Percentiles rank a stretch among this genome's conserved stretches.
Evolutionary conservation across 2,329 filamentous ascomycete species (phyloP).

Genomic region (Monilinia fructigena): DNA sequence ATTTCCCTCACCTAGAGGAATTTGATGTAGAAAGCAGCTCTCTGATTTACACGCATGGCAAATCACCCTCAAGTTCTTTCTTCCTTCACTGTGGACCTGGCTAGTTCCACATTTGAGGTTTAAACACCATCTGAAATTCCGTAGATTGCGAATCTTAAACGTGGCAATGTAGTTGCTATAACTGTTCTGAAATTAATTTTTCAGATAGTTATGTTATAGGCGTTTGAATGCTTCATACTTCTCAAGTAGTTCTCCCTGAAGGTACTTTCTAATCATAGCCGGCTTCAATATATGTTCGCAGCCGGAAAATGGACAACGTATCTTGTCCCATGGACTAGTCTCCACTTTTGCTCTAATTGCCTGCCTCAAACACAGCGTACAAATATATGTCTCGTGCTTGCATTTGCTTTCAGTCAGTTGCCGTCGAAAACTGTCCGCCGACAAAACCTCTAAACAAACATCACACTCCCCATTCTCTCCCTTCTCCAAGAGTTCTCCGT

Average conservation of each 20-base stretch:
- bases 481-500: background rate
- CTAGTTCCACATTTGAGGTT: background rate
- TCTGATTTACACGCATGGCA: background rate
- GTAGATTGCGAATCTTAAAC: background rate
- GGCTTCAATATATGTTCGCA: background rate
- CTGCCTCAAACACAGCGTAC: background rate
- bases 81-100: background rate
- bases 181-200: background rate
- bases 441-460: background rate
- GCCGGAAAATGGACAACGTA: slow-evolving; percentile 3
- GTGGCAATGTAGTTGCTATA: slow-evolving; percentile 4
- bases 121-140: slow-evolving; percentile 12
- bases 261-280: background rate
- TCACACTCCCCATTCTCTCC: background rate
- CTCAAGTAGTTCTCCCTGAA: background rate
- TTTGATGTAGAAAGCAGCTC: slow-evolving; percentile 1
- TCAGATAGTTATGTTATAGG: too few relatives aligned
- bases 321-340: background rate
- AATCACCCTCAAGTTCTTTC: background rate
- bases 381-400: background rate
- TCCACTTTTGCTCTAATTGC: background rate
- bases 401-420: background rate
- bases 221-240: background rate
- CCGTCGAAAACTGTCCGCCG: background rate
- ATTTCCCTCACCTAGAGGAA: background rate